Conservation (phyloP, 352 stramenopile genomes). For the Phytophthora cactorum region DNA sequence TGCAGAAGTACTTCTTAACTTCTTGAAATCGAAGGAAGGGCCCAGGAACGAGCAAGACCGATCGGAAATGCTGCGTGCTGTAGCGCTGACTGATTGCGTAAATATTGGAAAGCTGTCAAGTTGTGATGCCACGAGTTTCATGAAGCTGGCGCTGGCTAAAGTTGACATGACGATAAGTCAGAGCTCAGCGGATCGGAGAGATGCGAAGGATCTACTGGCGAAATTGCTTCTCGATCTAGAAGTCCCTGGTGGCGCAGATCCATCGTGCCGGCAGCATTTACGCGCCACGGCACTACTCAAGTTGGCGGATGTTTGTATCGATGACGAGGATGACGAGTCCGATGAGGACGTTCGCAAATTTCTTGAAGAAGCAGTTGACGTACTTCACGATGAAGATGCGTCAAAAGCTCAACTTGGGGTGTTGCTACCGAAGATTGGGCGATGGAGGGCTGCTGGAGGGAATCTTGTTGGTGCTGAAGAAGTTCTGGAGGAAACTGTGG, state of each 20-base stretch:
- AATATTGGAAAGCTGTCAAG: constrained; percentile 42
- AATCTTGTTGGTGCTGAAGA: constrained; percentile 37
- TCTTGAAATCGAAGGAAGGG: constrained; percentile 22
- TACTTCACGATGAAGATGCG: constrained; percentile 27
- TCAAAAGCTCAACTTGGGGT: constrained; percentile 16
- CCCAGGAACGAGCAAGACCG: not conserved
- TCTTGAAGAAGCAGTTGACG: constrained; percentile 34
- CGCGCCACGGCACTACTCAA: constrained; percentile 24
- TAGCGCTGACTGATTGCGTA: constrained; percentile 47
- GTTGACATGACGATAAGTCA: constrained; percentile 40
- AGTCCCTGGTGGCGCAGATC: constrained; percentile 25
- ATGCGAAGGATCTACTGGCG: constrained; percentile 38
- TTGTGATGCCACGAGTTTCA: constrained; percentile 34
- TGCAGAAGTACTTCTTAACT: constrained; percentile 34
- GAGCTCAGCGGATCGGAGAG: constrained; percentile 2
- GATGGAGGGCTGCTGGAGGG: constrained; percentile 33
- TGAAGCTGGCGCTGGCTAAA: constrained; percentile 49
- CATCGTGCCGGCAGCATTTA: constrained; percentile 31
- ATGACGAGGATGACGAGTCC: constrained; percentile 25
- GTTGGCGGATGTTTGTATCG: constrained; percentile 36
- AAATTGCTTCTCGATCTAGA: constrained; percentile 37
- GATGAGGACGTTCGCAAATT: constrained; percentile 38
- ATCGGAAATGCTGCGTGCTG: constrained; percentile 38
- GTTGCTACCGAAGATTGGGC: constrained; percentile 42
- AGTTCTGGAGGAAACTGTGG: constrained; percentile 42